These are phyloP conservation scores for Platanthera guangdongensis DNA, from an alignment of 106 monocot species.

Conservation along the genomic window DNA sequence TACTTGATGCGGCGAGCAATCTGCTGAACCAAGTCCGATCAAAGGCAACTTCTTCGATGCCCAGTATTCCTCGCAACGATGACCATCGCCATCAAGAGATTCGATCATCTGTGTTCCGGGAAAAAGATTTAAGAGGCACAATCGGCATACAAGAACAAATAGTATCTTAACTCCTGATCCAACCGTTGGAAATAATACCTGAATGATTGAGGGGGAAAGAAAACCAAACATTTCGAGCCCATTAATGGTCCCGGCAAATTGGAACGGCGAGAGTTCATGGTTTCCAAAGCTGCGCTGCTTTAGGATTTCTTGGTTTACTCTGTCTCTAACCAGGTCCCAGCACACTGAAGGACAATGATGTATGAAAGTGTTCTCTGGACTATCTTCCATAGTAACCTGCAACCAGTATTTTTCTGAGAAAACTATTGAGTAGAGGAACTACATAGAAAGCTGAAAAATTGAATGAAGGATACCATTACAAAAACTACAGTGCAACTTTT, in stretches of 20 bases:
- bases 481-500: no score
- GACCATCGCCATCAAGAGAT: slow-evolving; percentile 49
- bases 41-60: slow-evolving; percentile 12
- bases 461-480: background rate
- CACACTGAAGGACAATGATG: slow-evolving; percentile 30
- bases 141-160: background rate
- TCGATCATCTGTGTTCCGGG: slow-evolving; percentile 45
- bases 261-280: slow-evolving; percentile 16
- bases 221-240: slow-evolving; percentile 86
- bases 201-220: slow-evolving; percentile 41
- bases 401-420: background rate
- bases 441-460: background rate
- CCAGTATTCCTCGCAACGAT: slow-evolving; percentile 58
- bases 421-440: background rate
- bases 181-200: slow-evolving; percentile 24
- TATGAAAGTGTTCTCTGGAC: slow-evolving; percentile 32
- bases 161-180: background rate
- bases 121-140: background rate
- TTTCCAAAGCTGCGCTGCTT: slow-evolving; percentile 17
- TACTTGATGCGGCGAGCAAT: background rate
- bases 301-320: slow-evolving; percentile 45
- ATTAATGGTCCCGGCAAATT: slow-evolving; percentile 28
- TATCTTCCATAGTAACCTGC: slow-evolving; percentile 56
- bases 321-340: slow-evolving; percentile 49
- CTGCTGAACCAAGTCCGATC: background rate